Evolutionary conservation across 768 basidiomycete species (phyloP), one percentile per base, ranked within the genome.

Genomic region (Rhodotorula kratochvilovae): DNA sequence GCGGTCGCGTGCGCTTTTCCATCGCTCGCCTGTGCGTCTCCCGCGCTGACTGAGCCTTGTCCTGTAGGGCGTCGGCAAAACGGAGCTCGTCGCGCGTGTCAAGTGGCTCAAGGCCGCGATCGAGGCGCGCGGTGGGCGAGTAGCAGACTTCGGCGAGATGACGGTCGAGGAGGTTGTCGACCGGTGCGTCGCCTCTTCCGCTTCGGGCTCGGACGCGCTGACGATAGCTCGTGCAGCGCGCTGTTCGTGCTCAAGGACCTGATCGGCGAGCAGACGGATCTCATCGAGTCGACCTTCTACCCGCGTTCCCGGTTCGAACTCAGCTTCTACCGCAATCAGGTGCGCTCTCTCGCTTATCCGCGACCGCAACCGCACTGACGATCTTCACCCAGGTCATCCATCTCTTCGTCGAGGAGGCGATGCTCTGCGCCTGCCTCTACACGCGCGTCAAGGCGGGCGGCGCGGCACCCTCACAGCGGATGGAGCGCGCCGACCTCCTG

Each of bases 271-370:
- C 72, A 70, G 29, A 53, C 36, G 12, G 74, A 73, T 31, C 66
- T 78, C 15, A 64, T 78, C 53, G 77, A 78, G 48, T 61, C 69
- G 39, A 78, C 77, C 11, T 75, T 69, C 45, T 75, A 63, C 57
- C 67, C 77, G 3, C n/a, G 66, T 21, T 66, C 64, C 21, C 71
- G 73, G 5, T 73, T 78, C 71, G 73, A 75, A 56, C 71, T 78
- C 8, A 71, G 71, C 17, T 76, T 76, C 58, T 75, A 75, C 63
- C 71, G 77, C 17, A 78, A 78, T 60, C 71, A 73, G 43, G 56
- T 50, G 25, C 50, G 61, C 48, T 33, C 6, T 3, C 43, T n/a
- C 21, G 11, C 46, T 8, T 63, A 12, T 3, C 8, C 31, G 16
- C 8, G 5, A 15, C 12, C 17, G 10, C 17, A 2, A 31, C 31